Evolutionary conservation across 176 grass and related monocot genomes (phyloP).

Genomic region (Avena insularis): DNA sequence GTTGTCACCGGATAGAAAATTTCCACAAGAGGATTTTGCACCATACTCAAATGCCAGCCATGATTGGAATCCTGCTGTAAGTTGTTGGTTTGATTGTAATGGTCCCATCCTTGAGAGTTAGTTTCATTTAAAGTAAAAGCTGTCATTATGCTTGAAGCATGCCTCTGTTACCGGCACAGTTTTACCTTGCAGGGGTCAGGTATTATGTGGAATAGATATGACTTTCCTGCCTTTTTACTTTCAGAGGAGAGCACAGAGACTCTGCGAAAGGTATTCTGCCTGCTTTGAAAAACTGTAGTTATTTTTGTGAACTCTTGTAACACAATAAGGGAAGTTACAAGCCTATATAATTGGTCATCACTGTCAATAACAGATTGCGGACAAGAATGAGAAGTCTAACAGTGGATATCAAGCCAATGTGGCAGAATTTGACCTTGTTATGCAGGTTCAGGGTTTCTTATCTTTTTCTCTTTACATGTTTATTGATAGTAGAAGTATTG

Average conservation of each 20-base stretch:
- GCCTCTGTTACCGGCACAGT: conserved; percentile 35
- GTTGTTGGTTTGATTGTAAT: conserved; percentile 50
- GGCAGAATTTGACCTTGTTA: conserved; percentile 95
- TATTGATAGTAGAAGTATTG: conserved; percentile 36
- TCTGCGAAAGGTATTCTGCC: conserved; percentile 66
- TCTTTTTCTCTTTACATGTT: conserved; percentile 13
- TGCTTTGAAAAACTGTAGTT: neutral
- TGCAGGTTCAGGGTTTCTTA: conserved; percentile 77
- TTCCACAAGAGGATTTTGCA: conserved; percentile 92
- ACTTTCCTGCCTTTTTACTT: conserved; percentile 96
- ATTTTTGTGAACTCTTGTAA: conserved; percentile 14
- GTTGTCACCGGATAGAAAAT: conserved; percentile 90
- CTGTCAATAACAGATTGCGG: conserved; percentile 52
- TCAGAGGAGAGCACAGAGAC: conserved; percentile 61
- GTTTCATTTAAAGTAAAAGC: conserved; percentile 13
- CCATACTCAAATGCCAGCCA: conserved; percentile 84
- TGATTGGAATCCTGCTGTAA: conserved; percentile 96
- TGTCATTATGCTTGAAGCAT: conserved; percentile 32
- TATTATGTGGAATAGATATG: conserved; percentile 87
- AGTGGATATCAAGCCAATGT: conserved; percentile 71
- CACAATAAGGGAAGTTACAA: neutral
- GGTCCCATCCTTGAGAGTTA: conserved; percentile 34
- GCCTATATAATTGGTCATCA: conserved; percentile 23
- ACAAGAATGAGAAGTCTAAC: conserved; percentile 59
- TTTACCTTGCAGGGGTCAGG: conserved; percentile 79